Evolutionary conservation across 495 filamentous ascomycete species (phyloP).

Genomic region (Aspergillus cristatus): DNA sequence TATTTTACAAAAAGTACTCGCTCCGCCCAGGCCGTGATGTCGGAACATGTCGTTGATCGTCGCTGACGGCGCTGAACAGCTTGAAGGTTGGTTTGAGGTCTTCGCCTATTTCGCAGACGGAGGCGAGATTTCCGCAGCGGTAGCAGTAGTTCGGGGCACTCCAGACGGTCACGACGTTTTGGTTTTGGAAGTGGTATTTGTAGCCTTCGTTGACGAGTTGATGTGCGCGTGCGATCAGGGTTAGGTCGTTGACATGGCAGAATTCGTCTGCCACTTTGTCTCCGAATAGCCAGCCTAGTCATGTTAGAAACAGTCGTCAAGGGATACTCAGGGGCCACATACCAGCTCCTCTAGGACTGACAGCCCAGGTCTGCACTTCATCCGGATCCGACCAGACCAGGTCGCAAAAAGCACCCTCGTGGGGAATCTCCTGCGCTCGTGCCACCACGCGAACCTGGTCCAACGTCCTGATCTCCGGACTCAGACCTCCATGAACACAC

Average conservation of each 20-base stretch:
- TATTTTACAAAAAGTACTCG: slow-evolving; percentile 87
- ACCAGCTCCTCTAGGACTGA: slow-evolving; percentile 85
- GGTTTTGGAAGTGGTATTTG: slow-evolving; percentile 93
- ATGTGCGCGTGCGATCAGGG: slow-evolving; percentile 88
- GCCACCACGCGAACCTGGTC: slow-evolving; percentile 98
- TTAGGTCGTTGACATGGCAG: slow-evolving; percentile 95
- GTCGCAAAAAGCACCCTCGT: slow-evolving; percentile 97
- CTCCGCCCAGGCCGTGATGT: slow-evolving; percentile 68
- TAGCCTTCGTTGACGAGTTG: slow-evolving; percentile 97
- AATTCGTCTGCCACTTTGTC: slow-evolving; percentile 98
- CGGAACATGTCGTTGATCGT: slow-evolving; percentile 82
- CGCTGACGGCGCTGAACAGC: slow-evolving; percentile 90
- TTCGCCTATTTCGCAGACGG: slow-evolving; percentile 87
- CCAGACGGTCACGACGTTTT: slow-evolving; percentile 99
- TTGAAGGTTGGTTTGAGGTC: slow-evolving; percentile 82
- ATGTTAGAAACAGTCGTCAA: slow-evolving; percentile 1
- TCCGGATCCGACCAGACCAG: slow-evolving; percentile 98
- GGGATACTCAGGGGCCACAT: too few species aligned
- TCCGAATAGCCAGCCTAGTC: slow-evolving; percentile 82
- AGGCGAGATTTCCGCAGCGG: slow-evolving; percentile 92
- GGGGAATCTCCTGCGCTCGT: slow-evolving; percentile 92
- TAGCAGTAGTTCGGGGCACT: slow-evolving; percentile 99
- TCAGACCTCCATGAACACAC: slow-evolving; percentile 94
- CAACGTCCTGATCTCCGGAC: slow-evolving; percentile 90
- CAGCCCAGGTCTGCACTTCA: slow-evolving; percentile 96